Evolutionary conservation across 140 eudicot species (phyloP).

Genomic region (Cichorium intybus): DNA sequence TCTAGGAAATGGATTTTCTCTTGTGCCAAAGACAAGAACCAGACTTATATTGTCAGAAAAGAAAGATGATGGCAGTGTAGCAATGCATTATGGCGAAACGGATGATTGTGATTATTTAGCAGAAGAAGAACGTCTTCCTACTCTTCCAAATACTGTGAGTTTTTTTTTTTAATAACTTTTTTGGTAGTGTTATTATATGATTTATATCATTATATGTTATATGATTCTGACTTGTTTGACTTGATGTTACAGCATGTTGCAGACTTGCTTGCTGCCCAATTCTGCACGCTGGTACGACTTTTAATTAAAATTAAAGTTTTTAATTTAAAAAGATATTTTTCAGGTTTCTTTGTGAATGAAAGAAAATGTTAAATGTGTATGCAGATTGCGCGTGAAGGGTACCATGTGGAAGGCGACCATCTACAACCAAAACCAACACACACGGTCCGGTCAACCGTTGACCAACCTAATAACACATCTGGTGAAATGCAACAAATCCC

Average conservation of each 20-base stretch:
- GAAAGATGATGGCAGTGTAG: slow-evolving; percentile 78
- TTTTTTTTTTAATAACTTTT: not conserved
- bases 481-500: slow-evolving; percentile 39
- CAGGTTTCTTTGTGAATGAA: not conserved
- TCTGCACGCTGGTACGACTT: slow-evolving; percentile 62
- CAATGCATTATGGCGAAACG: slow-evolving; percentile 82
- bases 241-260: slow-evolving; percentile 74
- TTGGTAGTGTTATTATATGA: not conserved
- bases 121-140: slow-evolving; percentile 85
- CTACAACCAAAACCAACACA: slow-evolving; percentile 66
- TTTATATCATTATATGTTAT: too few relatives aligned
- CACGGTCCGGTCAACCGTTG: slow-evolving; percentile 30
- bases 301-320: not conserved
- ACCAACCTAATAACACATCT: slow-evolving; percentile 25
- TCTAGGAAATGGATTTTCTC: slow-evolving; percentile 59
- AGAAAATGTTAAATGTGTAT: slow-evolving; percentile 8
- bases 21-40: slow-evolving; percentile 52
- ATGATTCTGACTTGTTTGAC: slow-evolving; percentile 17
- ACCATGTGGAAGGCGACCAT: slow-evolving; percentile 58
- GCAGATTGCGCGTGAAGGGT: slow-evolving; percentile 86
- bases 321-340: not conserved
- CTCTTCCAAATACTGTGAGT: slow-evolving; percentile 90
- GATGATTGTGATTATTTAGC: slow-evolving; percentile 66
- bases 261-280: slow-evolving; percentile 86
- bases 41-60: slow-evolving; percentile 78